These are phyloP conservation scores for Boletus rex-veris DNA, from an alignment of 768 basidiomycete genomes.

Conservation along the genomic window DNA sequence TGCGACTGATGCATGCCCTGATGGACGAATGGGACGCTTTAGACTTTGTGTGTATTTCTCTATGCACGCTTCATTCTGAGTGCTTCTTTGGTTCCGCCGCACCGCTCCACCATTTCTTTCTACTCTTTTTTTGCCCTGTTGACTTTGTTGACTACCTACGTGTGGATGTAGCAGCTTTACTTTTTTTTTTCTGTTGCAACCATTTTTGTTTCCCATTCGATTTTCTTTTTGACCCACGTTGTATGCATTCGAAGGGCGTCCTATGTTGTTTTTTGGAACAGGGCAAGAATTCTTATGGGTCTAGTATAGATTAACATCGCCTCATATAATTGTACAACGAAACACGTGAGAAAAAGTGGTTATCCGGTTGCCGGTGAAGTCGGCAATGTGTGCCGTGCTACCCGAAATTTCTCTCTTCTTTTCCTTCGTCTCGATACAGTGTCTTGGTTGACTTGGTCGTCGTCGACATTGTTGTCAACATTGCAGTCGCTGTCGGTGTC, in stretches of 20 bases:
- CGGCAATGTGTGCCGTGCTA: background rate
- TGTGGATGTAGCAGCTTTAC: constrained; percentile 8
- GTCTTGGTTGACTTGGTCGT: background rate
- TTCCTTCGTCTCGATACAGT: background rate
- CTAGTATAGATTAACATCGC: constrained; percentile 26
- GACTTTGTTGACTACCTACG: background rate
- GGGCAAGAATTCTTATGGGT: constrained; percentile 19
- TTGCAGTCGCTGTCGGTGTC: background rate
- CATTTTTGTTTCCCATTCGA: background rate
- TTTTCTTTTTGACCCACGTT: constrained; percentile 5
- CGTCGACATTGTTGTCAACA: background rate
- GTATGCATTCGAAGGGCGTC: constrained; percentile 13
- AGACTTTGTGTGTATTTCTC: constrained; percentile 12
- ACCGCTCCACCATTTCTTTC: too few species aligned
- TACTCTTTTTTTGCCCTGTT: background rate
- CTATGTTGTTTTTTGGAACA: constrained; percentile 15
- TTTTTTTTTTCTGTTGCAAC: constrained; percentile 4
- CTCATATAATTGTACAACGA: constrained; percentile 28
- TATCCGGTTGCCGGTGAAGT: background rate
- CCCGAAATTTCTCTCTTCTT: background rate
- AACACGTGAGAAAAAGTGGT: constrained; percentile 13
- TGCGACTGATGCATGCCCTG: constrained; percentile 8
- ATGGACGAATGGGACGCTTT: constrained; percentile 24
- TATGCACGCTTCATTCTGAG: constrained; percentile 7
- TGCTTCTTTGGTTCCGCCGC: background rate